These are phyloP conservation scores for Asterella californica DNA, from an alignment of 225 moss, liverwort and hornwort genomes.

Conservation along the genomic window DNA sequence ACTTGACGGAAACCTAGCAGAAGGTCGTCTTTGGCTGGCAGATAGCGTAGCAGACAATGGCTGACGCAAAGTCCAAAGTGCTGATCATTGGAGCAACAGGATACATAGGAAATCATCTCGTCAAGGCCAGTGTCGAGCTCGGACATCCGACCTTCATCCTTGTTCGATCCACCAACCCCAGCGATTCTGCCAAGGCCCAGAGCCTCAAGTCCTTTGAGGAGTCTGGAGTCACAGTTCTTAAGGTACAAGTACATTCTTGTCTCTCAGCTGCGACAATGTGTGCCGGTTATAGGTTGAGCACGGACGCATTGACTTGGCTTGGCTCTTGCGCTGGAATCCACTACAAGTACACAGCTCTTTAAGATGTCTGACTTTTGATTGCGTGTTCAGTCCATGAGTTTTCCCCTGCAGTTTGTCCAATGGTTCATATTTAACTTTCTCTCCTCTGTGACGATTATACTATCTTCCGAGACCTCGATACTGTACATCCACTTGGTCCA, in stretches of 20 bases:
- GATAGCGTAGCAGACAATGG: background rate
- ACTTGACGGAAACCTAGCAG: no score
- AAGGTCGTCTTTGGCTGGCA: no score
- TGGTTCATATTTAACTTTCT: no score
- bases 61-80: background rate
- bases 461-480: no score
- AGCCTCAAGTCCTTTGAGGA: conserved; percentile 31
- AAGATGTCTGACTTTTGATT: no score
- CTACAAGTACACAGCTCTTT: background rate
- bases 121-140: conserved; percentile 29
- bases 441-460: no score
- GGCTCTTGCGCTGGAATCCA: no score
- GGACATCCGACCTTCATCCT: conserved; percentile 50
- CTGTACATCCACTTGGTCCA: no score
- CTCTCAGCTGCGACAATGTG: background rate
- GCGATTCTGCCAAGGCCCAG: conserved; percentile 37
- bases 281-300: no score
- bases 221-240: conserved; percentile 29
- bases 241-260: conserved; percentile 5
- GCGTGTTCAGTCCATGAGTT: no score
- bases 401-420: no score
- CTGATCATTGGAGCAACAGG: background rate
- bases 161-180: conserved; percentile 32
- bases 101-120: conserved; percentile 29
- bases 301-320: no score